Percentiles rank a stretch among this genome's conserved stretches.
Evolutionary conservation across 768 basidiomycete species (phyloP).

Genomic region (Neoboletus magnificus): DNA sequence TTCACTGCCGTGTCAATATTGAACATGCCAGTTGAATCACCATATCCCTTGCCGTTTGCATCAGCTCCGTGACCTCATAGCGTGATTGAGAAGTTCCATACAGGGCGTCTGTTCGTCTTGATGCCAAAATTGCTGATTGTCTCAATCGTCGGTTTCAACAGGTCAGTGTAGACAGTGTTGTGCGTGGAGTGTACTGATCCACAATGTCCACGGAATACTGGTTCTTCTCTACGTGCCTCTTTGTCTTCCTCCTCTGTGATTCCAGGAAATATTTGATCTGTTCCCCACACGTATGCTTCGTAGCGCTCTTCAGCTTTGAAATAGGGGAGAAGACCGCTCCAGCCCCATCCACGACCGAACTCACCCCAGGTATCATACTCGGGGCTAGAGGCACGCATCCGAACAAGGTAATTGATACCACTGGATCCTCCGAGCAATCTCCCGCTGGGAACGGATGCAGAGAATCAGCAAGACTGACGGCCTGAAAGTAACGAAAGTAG

Average conservation of each 20-base stretch:
- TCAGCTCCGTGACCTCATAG: background rate
- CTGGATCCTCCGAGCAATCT: conserved; percentile 21
- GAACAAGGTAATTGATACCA: conserved; percentile 16
- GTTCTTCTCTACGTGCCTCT: conserved; percentile 5
- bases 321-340: conserved; percentile 13
- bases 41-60: conserved; percentile 2
- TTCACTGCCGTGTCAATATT: conserved; percentile 19
- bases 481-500: background rate
- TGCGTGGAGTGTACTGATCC: conserved; percentile 15
- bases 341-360: conserved; percentile 17
- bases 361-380: conserved; percentile 21
- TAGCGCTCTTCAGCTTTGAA: conserved; percentile 16
- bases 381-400: conserved; percentile 17
- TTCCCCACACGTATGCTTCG: conserved; percentile 3
- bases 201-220: conserved; percentile 9
- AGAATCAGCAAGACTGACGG: background rate
- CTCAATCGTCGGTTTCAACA: conserved; percentile 11
- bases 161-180: conserved; percentile 13
- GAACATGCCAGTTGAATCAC: conserved; percentile 17
- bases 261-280: conserved; percentile 14
- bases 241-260: conserved; percentile 11
- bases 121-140: conserved; percentile 7
- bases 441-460: conserved; percentile 1
- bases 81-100: background rate
- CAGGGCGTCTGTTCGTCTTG: conserved; percentile 13